These are phyloP conservation scores for Acorus calamus DNA, from an alignment of 106 monocot species.

Conservation along the genomic window DNA sequence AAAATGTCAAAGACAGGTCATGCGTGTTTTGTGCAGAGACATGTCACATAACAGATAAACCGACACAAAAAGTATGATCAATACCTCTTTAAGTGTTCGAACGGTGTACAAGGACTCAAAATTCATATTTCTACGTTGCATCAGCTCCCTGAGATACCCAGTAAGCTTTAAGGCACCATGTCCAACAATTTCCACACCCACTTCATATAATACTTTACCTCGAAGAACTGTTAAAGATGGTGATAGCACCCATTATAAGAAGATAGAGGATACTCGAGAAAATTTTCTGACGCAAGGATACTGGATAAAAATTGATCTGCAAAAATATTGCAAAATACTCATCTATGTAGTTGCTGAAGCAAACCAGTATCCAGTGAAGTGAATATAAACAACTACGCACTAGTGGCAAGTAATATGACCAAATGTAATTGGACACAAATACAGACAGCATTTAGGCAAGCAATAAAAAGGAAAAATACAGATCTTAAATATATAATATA, in stretches of 20 bases:
- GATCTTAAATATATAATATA: background rate
- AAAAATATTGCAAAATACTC: too few species aligned
- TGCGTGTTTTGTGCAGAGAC: background rate
- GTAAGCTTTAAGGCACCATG: conserved; percentile 77
- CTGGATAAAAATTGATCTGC: too few species aligned
- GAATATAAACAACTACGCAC: background rate
- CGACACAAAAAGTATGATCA: too few species aligned
- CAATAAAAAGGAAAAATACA: too few species aligned
- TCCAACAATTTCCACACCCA: conserved; percentile 84
- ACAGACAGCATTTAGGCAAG: too few species aligned
- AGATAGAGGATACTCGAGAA: background rate
- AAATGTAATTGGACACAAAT: too few species aligned
- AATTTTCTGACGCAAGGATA: too few species aligned
- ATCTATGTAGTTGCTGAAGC: too few species aligned
- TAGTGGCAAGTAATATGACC: background rate
- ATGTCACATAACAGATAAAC: background rate
- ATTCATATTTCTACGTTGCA: conserved; percentile 61
- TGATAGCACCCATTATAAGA: conserved; percentile 4
- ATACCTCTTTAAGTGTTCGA: conserved; percentile 88
- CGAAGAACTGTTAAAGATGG: conserved; percentile 44
- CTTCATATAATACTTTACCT: conserved; percentile 72
- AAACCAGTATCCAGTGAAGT: background rate
- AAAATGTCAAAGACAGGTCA: background rate
- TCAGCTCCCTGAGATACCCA: conserved; percentile 68
- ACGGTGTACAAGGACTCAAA: conserved; percentile 86